phyloP scores from a whole-genome alignment of 169 alveolate species.

The Theileria equi region DNA sequence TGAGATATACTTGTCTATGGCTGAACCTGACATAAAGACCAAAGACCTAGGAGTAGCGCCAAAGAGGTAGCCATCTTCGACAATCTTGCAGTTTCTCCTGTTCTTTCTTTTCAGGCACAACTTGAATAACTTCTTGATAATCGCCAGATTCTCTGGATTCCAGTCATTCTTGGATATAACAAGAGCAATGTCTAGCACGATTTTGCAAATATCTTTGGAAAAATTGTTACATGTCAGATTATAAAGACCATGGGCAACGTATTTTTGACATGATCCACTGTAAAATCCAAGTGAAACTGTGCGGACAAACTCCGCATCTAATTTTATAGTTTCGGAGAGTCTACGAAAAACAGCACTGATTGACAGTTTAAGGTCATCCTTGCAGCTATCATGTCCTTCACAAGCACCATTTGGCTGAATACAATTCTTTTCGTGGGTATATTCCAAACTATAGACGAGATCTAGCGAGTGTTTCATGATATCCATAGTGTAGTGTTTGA shows the following conservation, averaged over 20 bases:
- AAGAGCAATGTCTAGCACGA: neutral
- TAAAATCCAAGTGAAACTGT: neutral
- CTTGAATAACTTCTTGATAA: too few relatives aligned
- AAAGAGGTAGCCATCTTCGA: neutral
- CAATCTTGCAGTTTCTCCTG: neutral
- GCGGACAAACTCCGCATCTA: neutral
- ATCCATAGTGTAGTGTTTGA: too few relatives aligned
- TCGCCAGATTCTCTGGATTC: neutral
- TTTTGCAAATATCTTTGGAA: neutral
- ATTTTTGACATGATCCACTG: too few relatives aligned
- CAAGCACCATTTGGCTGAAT: too few relatives aligned
- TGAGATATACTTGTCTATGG: neutral
- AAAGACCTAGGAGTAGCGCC: too few relatives aligned
- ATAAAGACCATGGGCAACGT: neutral
- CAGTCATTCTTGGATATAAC: neutral
- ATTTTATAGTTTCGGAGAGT: neutral
- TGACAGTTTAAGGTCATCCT: neutral
- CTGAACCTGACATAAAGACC: neutral
- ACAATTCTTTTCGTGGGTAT: too few relatives aligned
- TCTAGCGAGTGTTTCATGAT: too few relatives aligned
- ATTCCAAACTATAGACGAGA: too few relatives aligned
- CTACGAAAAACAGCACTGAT: neutral
- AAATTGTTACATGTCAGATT: neutral
- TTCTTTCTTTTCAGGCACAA: neutral
- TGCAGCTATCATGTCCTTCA: too few relatives aligned